phyloP scores from a whole-genome alignment of 148 eudicot species.

The Gaultheria prostrata region DNA sequence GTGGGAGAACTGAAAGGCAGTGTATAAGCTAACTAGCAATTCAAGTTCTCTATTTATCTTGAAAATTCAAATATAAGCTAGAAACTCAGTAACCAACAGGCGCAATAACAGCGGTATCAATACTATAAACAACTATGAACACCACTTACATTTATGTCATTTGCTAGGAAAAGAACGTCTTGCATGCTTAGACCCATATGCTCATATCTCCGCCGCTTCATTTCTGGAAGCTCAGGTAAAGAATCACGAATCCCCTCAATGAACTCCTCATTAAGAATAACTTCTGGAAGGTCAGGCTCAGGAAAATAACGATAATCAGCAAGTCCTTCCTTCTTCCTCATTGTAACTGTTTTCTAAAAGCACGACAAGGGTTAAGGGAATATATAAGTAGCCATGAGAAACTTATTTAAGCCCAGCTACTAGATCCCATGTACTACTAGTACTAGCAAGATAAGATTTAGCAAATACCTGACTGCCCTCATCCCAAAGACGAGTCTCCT shows the following conservation, averaged over 20 bases:
- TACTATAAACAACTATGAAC: conserved; percentile 2
- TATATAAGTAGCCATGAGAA: conserved; percentile 26
- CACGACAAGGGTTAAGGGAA: conserved; percentile 22
- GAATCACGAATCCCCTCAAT: conserved; percentile 55
- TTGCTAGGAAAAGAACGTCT: conserved; percentile 85
- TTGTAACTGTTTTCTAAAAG: conserved; percentile 88
- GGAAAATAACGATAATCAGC: conserved; percentile 96
- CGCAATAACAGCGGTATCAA: not conserved
- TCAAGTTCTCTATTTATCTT: not conserved
- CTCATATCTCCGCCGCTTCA: conserved; percentile 85
- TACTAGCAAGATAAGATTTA: conserved; percentile 9
- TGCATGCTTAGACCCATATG: conserved; percentile 91
- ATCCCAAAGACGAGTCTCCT: conserved; percentile 98
- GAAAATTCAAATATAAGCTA: not conserved
- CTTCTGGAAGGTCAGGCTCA: conserved; percentile 95
- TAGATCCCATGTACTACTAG: not conserved
- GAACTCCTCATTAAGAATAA: conserved; percentile 59
- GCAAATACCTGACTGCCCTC: conserved; percentile 87
- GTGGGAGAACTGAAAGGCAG: conserved; percentile 1
- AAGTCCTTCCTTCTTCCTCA: conserved; percentile 99
- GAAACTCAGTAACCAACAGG: not conserved
- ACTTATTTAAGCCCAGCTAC: not conserved
- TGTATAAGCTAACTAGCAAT: not conserved
- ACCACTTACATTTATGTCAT: conserved; percentile 71
- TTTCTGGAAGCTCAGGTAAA: conserved; percentile 93